Evolutionary conservation across 1,284 basidiomycete species (phyloP), one percentile per base, ranked within the genome.

Genomic region (Sphagnurus paluster): DNA sequence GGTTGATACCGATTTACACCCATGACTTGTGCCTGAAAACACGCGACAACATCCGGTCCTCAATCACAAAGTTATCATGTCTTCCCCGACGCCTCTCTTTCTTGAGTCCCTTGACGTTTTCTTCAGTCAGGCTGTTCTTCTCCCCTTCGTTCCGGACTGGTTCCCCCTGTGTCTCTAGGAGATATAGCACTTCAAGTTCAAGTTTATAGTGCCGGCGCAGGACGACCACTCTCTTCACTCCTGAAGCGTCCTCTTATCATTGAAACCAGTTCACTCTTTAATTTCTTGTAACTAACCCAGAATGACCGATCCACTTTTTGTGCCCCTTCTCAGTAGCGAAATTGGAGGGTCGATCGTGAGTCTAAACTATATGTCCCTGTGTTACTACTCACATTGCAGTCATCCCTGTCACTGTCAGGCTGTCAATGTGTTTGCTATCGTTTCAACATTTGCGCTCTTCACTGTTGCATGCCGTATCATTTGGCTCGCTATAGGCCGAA

Each of bases 391-490:
- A 45, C 20, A 45, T 44, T 17, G 30, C n/a, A n/a, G 30, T 21
- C 38, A 26, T 16, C 2, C 5, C 19, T 8, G 10, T 26, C 8
- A 33, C 17, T 9, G 21, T 25, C 43, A 82, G 82, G 66, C 68
- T 34, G 70, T 81, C 40, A 72, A 77, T 50, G 59, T 72, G 34
- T 77, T 82, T 54, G 75, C 80, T 10, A 52, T 76, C n/a, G 56
- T 82, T 24, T 79, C 80, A 9, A 65, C 76, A 13, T 42, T 77
- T 23, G 77, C 76, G 11, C 62, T 83, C 30, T 56, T 72, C 23
- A 69, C 72, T 32, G 72, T 83, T 44, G 67, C 73, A 48, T 41
- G 72, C 32, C 70, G 75, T 50, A 64, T 75, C 30, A 50, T 67
- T 16, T 77, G 70, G 66, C 62, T 78, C 28, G 70, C 67, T 39